These are phyloP conservation scores for Juglanconis sp. DNA, from an alignment of 2,329 filamentous ascomycete species.

Conservation along the genomic window DNA sequence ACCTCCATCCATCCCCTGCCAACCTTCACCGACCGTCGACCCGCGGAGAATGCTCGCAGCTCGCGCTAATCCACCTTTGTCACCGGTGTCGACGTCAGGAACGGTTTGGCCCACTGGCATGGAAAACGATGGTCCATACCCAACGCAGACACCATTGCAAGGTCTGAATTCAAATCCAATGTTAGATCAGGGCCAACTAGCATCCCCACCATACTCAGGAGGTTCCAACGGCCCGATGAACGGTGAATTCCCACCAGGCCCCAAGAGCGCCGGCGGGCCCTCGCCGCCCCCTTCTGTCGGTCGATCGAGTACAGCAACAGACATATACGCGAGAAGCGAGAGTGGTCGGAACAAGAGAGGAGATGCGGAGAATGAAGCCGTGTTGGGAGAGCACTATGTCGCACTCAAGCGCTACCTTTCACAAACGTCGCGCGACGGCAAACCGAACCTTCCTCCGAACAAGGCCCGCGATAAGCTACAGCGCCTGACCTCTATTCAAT, in stretches of 20 bases:
- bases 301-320: constrained; percentile 77
- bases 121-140: constrained; percentile 52
- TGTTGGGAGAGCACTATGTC: constrained; percentile 77
- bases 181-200: constrained; percentile 52
- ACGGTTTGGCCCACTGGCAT: constrained; percentile 77
- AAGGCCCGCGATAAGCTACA: constrained; percentile 93
- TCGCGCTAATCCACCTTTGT: constrained; percentile 65
- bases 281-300: constrained; percentile 88
- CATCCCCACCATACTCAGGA: constrained; percentile 68
- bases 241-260: constrained; percentile 52
- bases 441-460: constrained; percentile 72
- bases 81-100: constrained; percentile 77
- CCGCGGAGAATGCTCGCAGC: constrained; percentile 15
- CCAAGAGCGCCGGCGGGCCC: constrained; percentile 59
- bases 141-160: constrained; percentile 28
- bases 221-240: constrained; percentile 60
- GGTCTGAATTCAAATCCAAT: constrained; percentile 14
- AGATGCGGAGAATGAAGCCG: constrained; percentile 58
- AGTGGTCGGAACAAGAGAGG: constrained; percentile 55
- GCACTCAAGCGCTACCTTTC: constrained; percentile 75
- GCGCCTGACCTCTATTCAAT: constrained; percentile 84
- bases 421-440: constrained; percentile 68
- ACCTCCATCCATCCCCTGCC: constrained; percentile 21
- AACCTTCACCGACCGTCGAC: constrained; percentile 42
- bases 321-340: constrained; percentile 63